A percentile compares a stretch with the other conserved stretches of the same genome.
Conservation (phyloP, 2,329 filamentous ascomycete species). For the Penicillium sp. region DNA sequence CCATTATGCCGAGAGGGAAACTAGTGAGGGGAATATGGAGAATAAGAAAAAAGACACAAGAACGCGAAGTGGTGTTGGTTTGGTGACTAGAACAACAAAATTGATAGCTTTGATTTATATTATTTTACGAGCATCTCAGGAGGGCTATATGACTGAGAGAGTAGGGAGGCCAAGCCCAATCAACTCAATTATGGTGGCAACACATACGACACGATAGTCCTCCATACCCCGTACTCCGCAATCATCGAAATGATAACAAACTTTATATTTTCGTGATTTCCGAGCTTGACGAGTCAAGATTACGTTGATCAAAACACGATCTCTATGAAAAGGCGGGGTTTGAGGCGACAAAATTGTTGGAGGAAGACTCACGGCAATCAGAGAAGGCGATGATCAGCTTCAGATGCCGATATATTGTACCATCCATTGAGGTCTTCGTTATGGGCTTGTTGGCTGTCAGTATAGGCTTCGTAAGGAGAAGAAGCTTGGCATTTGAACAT, state of each 20-base stretch:
- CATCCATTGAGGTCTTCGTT: not conserved
- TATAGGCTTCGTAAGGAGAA: not conserved
- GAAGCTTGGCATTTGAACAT: not conserved
- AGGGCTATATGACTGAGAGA: not conserved
- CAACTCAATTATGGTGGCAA: not conserved
- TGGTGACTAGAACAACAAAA: not conserved
- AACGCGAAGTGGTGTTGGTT: not conserved
- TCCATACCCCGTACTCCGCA: too few relatives aligned
- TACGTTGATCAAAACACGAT: not conserved
- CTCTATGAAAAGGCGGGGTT: not conserved
- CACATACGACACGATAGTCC: not conserved
- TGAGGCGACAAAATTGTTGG: not conserved
- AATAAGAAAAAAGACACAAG: not conserved
- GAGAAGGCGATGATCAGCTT: not conserved
- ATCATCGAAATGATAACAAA: too few relatives aligned
- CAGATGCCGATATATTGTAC: not conserved
- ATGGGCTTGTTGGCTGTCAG: not conserved
- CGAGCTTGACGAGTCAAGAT: not conserved
- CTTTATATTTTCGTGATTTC: too few relatives aligned
- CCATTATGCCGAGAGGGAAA: constrained; percentile 14
- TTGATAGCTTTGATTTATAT: not conserved
- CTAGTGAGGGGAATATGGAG: not conserved
- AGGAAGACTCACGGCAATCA: not conserved
- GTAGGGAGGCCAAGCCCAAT: not conserved
- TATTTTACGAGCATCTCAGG: not conserved